Percentiles rank a stretch among this genome's conserved stretches.
phyloP scores from a whole-genome alignment of 805 yeast species.

The Blastobotrys chiropterorum region DNA sequence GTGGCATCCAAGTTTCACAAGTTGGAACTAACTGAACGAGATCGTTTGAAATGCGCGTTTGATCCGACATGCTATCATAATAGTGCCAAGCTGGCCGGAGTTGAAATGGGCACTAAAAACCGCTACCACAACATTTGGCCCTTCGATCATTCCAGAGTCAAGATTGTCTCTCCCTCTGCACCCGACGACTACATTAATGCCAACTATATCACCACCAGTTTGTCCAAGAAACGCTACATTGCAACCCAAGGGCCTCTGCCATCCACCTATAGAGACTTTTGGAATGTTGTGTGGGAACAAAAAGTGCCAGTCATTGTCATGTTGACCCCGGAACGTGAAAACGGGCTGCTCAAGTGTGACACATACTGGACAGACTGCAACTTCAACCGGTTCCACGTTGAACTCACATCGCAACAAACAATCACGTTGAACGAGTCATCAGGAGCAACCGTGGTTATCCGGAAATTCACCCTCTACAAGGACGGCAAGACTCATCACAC shows the following conservation, averaged over 20 bases:
- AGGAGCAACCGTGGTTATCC: conserved; percentile 24
- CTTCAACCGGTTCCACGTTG: conserved; percentile 28
- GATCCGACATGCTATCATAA: conserved; percentile 8
- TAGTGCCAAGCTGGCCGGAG: conserved; percentile 56
- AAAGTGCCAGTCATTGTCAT: conserved; percentile 62
- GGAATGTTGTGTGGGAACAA: conserved; percentile 69
- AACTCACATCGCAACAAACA: conserved; percentile 22
- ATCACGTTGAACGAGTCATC: conserved; percentile 15
- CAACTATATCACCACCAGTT: conserved; percentile 47
- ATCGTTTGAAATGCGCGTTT: conserved; percentile 49
- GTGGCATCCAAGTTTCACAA: conserved; percentile 51
- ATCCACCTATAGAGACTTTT: conserved; percentile 78
- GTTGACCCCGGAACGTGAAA: conserved; percentile 72
- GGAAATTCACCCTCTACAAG: conserved; percentile 42
- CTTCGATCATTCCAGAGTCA: conserved; percentile 77
- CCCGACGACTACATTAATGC: conserved; percentile 74
- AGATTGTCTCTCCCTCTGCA: conserved; percentile 17
- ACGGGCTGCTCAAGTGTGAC: conserved; percentile 77
- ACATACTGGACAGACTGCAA: conserved; percentile 74
- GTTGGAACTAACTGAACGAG: conserved; percentile 65
- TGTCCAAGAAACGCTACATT: conserved; percentile 47
- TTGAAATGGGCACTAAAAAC: conserved; percentile 75
- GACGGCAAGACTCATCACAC: conserved; percentile 39
- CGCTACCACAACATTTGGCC: conserved; percentile 86
- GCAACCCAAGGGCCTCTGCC: conserved; percentile 92